phyloP scores from a whole-genome alignment of 805 yeast species.

The Cyberlindnera galapagoensis region DNA sequence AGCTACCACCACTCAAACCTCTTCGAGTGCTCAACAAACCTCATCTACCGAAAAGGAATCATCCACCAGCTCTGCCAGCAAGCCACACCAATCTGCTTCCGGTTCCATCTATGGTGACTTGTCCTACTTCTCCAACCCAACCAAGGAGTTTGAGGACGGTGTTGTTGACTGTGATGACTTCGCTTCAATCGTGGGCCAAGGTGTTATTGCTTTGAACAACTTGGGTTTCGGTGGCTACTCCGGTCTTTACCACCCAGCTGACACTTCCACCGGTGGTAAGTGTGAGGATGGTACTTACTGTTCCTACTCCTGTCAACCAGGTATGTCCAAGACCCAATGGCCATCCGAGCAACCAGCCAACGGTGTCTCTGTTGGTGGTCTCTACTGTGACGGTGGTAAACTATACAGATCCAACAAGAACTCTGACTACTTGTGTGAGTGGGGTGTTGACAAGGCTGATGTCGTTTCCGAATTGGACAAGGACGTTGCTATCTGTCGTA shows the following conservation, averaged over 20 bases:
- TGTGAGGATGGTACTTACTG: constrained; percentile 92
- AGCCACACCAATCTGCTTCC: no score
- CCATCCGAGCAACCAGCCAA: constrained; percentile 77
- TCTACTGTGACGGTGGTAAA: constrained; percentile 75
- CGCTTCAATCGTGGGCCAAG: constrained; percentile 62
- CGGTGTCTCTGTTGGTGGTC: constrained; percentile 93
- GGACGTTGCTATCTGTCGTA: constrained; percentile 88
- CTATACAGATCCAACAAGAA: constrained; percentile 71
- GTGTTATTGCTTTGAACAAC: constrained; percentile 71
- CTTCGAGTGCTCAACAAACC: constrained; percentile 23
- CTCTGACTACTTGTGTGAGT: constrained; percentile 68
- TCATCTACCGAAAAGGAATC: constrained; percentile 20
- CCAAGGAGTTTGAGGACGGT: constrained; percentile 63
- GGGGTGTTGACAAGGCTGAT: constrained; percentile 70
- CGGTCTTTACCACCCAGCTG: constrained; percentile 50
- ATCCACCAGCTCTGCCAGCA: constrained; percentile 19
- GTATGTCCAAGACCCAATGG: constrained; percentile 99
- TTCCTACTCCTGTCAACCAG: constrained; percentile 96
- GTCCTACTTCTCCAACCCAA: constrained; percentile 48
- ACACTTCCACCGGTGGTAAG: constrained; percentile 52
- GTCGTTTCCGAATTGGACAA: constrained; percentile 59
- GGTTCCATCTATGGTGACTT: constrained; percentile 49
- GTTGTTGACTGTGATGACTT: constrained; percentile 55
- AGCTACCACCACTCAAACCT: constrained; percentile 17
- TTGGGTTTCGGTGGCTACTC: constrained; percentile 81